phyloP scores from a whole-genome alignment of 1,284 basidiomycete genomes.

The Cronartium quercuum region DNA sequence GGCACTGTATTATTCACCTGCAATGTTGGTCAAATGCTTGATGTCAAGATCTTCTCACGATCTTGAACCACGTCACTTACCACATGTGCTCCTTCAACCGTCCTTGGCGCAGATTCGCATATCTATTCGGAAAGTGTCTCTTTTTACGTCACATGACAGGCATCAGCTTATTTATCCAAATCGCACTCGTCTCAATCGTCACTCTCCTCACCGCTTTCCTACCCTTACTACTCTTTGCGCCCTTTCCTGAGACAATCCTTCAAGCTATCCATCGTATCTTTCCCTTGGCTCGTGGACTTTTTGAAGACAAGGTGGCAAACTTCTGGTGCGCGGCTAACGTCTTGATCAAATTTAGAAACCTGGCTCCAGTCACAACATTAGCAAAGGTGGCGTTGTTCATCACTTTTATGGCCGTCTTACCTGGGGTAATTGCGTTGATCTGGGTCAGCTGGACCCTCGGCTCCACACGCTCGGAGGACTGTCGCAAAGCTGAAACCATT shows the following conservation, averaged over 20 bases:
- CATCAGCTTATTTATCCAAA: constrained; percentile 60
- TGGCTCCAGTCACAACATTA: constrained; percentile 43
- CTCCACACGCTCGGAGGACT: constrained; percentile 50
- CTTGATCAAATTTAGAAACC: constrained; percentile 67
- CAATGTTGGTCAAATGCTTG: constrained; percentile 52
- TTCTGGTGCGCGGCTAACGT: constrained; percentile 88
- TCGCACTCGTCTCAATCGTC: constrained; percentile 54
- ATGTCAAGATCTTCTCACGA: neutral
- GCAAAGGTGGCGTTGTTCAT: constrained; percentile 49
- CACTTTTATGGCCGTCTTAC: constrained; percentile 49
- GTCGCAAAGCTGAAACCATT: constrained; percentile 40
- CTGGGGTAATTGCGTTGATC: constrained; percentile 45
- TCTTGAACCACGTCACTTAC: neutral
- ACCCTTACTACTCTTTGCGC: constrained; percentile 65
- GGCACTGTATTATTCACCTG: constrained; percentile 88
- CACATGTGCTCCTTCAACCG: neutral
- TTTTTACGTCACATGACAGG: constrained; percentile 63
- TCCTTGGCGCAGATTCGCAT: constrained; percentile 56
- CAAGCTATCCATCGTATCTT: constrained; percentile 75
- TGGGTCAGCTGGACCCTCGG: constrained; percentile 41
- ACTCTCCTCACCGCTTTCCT: constrained; percentile 66
- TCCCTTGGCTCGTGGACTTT: constrained; percentile 79
- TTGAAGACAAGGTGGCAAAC: constrained; percentile 94
- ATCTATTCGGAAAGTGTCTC: constrained; percentile 72
- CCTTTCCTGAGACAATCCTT: constrained; percentile 52